Conservation (phyloP, 1,139 yeast species). For the Suhomyces bokatorum region DNA sequence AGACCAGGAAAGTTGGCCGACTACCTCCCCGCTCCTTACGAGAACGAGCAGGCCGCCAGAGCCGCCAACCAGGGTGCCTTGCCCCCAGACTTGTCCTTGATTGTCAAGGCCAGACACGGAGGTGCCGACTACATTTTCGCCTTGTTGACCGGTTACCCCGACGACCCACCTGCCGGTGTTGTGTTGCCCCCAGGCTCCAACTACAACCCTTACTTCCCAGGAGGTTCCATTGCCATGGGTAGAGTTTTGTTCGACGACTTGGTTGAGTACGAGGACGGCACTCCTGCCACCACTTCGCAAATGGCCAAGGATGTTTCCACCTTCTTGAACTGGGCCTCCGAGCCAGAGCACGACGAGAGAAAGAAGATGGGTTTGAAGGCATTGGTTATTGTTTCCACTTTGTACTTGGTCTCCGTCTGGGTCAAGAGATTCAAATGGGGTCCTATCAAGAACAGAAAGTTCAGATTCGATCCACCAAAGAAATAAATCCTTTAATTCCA, state of each 20-base stretch:
- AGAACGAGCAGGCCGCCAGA: conserved; percentile 98
- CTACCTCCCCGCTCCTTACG: conserved; percentile 92
- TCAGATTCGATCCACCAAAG: conserved; percentile 89
- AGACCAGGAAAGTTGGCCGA: conserved; percentile 98
- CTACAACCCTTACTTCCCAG: conserved; percentile 99
- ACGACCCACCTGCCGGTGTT: conserved; percentile 98
- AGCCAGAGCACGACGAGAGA: conserved; percentile 98
- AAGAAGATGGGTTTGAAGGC: conserved; percentile 97
- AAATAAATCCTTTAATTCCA: conserved; percentile 34
- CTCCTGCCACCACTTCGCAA: conserved; percentile 97
- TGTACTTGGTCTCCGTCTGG: conserved; percentile 84
- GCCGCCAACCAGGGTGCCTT: conserved; percentile 99
- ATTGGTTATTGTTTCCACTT: conserved; percentile 70
- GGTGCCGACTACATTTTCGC: conserved; percentile 95
- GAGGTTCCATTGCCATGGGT: conserved; percentile 99
- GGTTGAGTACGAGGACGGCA: conserved; percentile 98
- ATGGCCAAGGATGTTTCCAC: conserved; percentile 98
- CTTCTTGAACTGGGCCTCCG: conserved; percentile 97
- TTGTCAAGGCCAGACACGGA: conserved; percentile 99
- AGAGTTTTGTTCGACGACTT: conserved; percentile 95
- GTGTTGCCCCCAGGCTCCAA: conserved; percentile 87
- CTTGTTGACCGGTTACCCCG: conserved; percentile 97
- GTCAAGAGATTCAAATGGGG: conserved; percentile 99
- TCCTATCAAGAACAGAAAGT: conserved; percentile 92
- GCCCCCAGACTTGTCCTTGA: conserved; percentile 96